Percentiles rank a stretch among this genome's conserved stretches.
These are phyloP conservation scores for Xylogone sp. DNA, from an alignment of 2,329 filamentous ascomycete genomes.

Conservation along the genomic window DNA sequence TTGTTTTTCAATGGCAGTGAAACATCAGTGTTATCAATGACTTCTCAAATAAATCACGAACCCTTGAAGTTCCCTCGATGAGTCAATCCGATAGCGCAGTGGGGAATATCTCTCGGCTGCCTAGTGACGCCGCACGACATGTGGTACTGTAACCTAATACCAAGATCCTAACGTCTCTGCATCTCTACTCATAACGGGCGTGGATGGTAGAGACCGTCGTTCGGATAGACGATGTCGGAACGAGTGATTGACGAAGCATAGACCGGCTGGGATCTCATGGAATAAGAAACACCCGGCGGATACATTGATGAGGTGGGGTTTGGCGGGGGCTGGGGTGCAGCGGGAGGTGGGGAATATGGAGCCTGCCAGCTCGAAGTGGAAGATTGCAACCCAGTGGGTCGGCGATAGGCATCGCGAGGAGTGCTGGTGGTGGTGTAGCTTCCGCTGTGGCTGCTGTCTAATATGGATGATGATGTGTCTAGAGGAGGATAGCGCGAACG, in stretches of 20 bases:
- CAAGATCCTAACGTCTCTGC: too few species aligned
- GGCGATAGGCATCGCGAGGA: too few species aligned
- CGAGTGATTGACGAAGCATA: not conserved
- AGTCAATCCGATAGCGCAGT: not conserved
- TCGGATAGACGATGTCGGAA: not conserved
- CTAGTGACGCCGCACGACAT: not conserved
- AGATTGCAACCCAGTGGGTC: too few species aligned
- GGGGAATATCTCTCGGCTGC: not conserved
- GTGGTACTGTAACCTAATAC: too few species aligned
- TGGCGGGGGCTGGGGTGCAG: slow-evolving; percentile 12
- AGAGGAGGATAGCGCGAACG: not conserved
- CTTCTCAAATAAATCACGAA: not conserved
- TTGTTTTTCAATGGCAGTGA: too few species aligned
- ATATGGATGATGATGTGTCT: too few species aligned
- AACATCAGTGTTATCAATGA: too few species aligned
- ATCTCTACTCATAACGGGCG: slow-evolving; percentile 1
- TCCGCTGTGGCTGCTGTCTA: too few species aligned
- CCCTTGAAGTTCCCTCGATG: not conserved
- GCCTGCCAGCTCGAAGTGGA: too few species aligned
- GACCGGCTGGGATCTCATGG: not conserved
- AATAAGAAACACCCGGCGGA: not conserved
- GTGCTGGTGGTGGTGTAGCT: not conserved
- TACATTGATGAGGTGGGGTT: slow-evolving; percentile 3
- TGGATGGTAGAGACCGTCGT: not conserved
- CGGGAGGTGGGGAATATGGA: slow-evolving; percentile 3